Evolutionary conservation across 495 filamentous ascomycete species (phyloP).

Genomic region (Xylaria bambusicola): DNA sequence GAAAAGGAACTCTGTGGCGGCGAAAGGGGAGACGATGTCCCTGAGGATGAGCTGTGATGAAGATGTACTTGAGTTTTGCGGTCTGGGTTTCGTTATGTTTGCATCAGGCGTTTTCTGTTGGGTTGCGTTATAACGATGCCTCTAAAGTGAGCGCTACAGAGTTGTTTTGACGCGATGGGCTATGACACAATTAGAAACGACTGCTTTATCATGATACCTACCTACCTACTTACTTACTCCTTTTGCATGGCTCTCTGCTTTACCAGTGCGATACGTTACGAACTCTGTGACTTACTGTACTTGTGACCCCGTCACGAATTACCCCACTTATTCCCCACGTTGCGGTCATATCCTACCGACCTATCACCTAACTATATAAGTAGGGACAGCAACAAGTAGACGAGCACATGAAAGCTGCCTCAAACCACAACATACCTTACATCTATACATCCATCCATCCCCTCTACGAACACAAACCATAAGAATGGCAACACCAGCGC

Average conservation of each 20-base stretch:
- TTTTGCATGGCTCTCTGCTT: too few species aligned
- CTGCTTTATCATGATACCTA: too few species aligned
- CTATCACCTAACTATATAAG: too few species aligned
- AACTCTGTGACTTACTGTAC: too few species aligned
- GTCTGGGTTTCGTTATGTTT: background rate
- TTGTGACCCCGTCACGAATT: background rate
- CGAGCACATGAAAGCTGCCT: background rate
- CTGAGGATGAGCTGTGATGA: conserved; percentile 27
- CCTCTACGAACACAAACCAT: background rate
- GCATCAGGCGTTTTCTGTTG: conserved; percentile 6
- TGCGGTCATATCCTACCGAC: background rate
- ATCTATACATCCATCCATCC: background rate
- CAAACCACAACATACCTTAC: background rate
- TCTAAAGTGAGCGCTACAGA: background rate
- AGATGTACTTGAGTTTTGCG: conserved; percentile 16
- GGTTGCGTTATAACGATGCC: background rate
- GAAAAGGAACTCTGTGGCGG: conserved; percentile 72
- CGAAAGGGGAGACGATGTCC: conserved; percentile 46
- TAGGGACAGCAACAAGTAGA: background rate
- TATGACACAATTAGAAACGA: too few species aligned
- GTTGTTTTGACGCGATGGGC: background rate
- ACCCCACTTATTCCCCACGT: background rate
- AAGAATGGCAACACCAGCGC: conserved; percentile 15
- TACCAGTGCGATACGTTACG: too few species aligned
- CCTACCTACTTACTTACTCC: too few species aligned